Base-by-base conservation (phyloP, 1,284 basidiomycete species). In the Pterula multifida region DNA sequence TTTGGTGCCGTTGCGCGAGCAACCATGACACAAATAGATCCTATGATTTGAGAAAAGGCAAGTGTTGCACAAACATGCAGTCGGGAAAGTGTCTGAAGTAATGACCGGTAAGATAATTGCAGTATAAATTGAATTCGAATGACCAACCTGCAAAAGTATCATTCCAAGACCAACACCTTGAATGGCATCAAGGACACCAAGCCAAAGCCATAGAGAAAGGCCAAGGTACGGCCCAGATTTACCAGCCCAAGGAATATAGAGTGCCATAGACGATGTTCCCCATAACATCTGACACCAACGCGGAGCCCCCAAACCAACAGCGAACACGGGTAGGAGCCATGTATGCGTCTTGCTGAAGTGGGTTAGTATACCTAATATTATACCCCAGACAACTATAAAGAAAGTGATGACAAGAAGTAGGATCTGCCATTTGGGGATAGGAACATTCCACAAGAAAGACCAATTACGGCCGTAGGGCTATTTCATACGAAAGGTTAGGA, bases 91-190 rank as follows among this genome's bases (percentile, higher is more conserved):
- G 91, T 94, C 76, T 85, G 57, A 3, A 47, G 9, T 9, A n/a
- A 35, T n/a, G 32, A 35, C 9, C 11, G 32, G 9, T 9, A 35
- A n/a, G 32, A 11, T 35, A 35, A 9, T 11, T 9, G n/a, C 32
- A 35, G 9, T n/a, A 11, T n/a, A 35, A 35, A 9, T 35, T 35
- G 32, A 4, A 35, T 35, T 21, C 46, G 45, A 11, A 48, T 15
- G 26, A 56, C 68, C 25, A 58, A 81, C 80, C 71, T 92, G 90
- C 17, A 95, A 80, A 15, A 95, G 73, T 61, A 95, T 94, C 87
- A 94, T 89, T 57, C 91, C 91, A 49, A 95, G 70, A 35, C 91
- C 91, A 39, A 94, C 91, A 67, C 91, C 91, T 64, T 95, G 91
- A 42, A 95, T 73, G 28, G 91, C 90, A 63, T 92, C 91, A 46